Evolutionary conservation across 148 eudicot species (phyloP).

Genomic region (Chenopodium suecicum): DNA sequence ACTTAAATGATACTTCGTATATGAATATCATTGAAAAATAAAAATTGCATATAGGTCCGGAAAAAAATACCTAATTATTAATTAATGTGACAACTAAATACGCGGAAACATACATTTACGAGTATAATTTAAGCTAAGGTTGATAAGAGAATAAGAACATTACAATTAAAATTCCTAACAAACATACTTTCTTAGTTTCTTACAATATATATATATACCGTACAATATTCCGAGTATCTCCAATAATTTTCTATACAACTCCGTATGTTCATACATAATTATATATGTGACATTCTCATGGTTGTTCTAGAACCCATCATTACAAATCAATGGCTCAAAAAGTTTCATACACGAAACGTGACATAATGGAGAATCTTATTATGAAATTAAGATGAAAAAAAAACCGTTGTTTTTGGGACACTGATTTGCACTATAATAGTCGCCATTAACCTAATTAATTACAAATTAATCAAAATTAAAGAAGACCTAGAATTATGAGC

Average conservation of each 20-base stretch:
- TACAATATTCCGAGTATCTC: too few species aligned
- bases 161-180: too few species aligned
- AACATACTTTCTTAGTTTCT: too few species aligned
- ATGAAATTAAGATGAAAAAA: neutral
- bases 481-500: conserved; percentile 18
- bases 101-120: too few species aligned
- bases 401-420: conserved; percentile 16
- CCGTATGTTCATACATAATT: neutral
- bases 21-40: too few species aligned
- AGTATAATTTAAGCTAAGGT: too few species aligned
- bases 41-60: too few species aligned
- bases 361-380: conserved; percentile 22
- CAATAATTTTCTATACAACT: too few species aligned
- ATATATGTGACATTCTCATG: neutral
- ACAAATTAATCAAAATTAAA: neutral
- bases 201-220: too few species aligned
- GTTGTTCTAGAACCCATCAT: conserved; percentile 20
- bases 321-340: conserved; percentile 14
- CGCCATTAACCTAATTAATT: conserved; percentile 1
- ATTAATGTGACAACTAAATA: neutral
- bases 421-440: neutral
- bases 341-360: conserved; percentile 6
- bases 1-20: too few species aligned
- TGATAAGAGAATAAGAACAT: too few species aligned
- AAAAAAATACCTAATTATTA: too few species aligned